phyloP scores from a whole-genome alignment of 331 rosid genomes.

The Rosa hybrid region DNA sequence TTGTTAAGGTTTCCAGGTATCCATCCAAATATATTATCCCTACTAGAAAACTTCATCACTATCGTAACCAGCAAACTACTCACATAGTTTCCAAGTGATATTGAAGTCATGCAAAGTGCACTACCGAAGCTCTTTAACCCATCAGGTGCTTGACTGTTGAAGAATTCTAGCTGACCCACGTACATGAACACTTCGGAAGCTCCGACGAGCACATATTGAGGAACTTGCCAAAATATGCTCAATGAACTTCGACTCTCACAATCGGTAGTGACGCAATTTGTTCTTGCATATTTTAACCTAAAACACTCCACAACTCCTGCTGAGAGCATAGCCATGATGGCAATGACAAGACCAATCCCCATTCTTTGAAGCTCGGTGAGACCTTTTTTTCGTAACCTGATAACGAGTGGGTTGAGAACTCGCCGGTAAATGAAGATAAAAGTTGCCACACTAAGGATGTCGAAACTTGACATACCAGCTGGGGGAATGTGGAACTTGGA shows the following conservation, averaged over 20 bases:
- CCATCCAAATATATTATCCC: slow-evolving; percentile 65
- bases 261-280: slow-evolving; percentile 17
- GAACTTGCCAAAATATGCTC: slow-evolving; percentile 75
- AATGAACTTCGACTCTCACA: slow-evolving; percentile 52
- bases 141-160: slow-evolving; percentile 77
- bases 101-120: slow-evolving; percentile 85
- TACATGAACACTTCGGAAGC: slow-evolving; percentile 92
- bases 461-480: slow-evolving; percentile 84
- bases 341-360: slow-evolving; percentile 78
- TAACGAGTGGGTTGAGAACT: slow-evolving; percentile 49
- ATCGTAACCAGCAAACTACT: slow-evolving; percentile 69
- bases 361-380: slow-evolving; percentile 72
- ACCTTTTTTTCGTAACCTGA: slow-evolving; percentile 35
- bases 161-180: slow-evolving; percentile 81
- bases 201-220: slow-evolving; percentile 70
- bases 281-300: slow-evolving; percentile 40
- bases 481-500: slow-evolving; percentile 69
- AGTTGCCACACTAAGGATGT: slow-evolving; percentile 70
- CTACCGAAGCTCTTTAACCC: slow-evolving; percentile 86
- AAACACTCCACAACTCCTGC: slow-evolving; percentile 66
- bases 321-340: slow-evolving; percentile 66
- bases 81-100: slow-evolving; percentile 75
- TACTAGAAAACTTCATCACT: slow-evolving; percentile 65
- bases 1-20: slow-evolving; percentile 69
- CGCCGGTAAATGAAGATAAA: slow-evolving; percentile 67